phyloP scores from a whole-genome alignment of 768 basidiomycete genomes.

The Gloeostereum incarnatum region DNA sequence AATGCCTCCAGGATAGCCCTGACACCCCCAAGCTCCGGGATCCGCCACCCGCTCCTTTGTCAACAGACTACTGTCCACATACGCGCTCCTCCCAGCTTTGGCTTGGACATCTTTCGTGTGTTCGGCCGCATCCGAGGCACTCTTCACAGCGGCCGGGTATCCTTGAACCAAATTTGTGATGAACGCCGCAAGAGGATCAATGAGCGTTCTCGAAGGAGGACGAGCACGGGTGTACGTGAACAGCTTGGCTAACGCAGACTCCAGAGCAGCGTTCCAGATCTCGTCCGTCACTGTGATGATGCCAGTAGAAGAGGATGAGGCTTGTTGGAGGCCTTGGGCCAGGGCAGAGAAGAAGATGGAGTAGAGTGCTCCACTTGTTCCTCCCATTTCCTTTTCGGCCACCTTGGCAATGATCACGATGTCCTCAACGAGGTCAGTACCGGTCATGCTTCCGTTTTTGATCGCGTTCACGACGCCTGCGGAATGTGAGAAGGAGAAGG shows the following conservation, averaged over 20 bases:
- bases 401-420: slow-evolving; percentile 63
- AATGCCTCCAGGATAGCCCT: slow-evolving; percentile 64
- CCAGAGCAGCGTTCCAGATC: slow-evolving; percentile 55
- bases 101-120: slow-evolving; percentile 69
- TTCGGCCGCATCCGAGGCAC: slow-evolving; percentile 60
- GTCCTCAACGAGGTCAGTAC: slow-evolving; percentile 54
- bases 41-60: slow-evolving; percentile 60
- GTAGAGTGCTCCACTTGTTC: slow-evolving; percentile 85
- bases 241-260: slow-evolving; percentile 46
- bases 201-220: slow-evolving; percentile 81
- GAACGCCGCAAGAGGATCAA: slow-evolving; percentile 87
- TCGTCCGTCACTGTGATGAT: slow-evolving; percentile 31
- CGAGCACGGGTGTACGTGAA: slow-evolving; percentile 86
- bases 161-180: slow-evolving; percentile 30
- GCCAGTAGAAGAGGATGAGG: slow-evolving; percentile 14
- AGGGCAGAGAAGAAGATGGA: slow-evolving; percentile 91
- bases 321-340: slow-evolving; percentile 55
- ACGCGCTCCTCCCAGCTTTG: slow-evolving; percentile 83
- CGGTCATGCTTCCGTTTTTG: slow-evolving; percentile 43
- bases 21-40: slow-evolving; percentile 90
- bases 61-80: slow-evolving; percentile 65
- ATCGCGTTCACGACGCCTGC: slow-evolving; percentile 56
- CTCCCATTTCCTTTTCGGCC: slow-evolving; percentile 83
- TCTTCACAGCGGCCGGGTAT: slow-evolving; percentile 43
- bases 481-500: neutral